Evolutionary conservation across 78 protist genomes (phyloP), one percentile per base, ranked within the genome.

Genomic region (Guillardia theta): DNA sequence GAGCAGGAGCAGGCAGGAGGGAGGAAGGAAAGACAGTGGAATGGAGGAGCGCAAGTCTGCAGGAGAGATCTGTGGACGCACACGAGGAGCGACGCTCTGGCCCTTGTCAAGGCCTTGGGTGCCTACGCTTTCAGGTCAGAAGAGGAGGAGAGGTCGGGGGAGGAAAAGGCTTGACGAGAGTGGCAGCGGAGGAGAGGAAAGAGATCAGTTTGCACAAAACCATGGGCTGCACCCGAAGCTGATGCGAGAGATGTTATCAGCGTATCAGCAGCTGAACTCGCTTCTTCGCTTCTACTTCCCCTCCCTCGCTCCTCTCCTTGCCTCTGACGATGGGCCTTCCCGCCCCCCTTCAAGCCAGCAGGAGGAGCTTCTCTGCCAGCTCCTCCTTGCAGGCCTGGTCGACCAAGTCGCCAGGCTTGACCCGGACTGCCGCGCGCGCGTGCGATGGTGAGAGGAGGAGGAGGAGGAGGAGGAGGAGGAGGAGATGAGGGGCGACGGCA

Each of bases 321-420:
- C 10, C 43, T n/a, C 10, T 19, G 9, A 8, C 43, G 12, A 41
- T n/a, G 12, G 12, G 78, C 78, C 33, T 12, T 15, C 12, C 15
- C 37, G 88, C 48, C 93, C 93, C 76, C 93, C 93, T 24, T 30
- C 93, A 5, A 54, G 76, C 64, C 37, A 6, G 70, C 93, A 88
- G 54, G 93, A 88, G 64, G 48, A 0, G 46, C 93, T 88, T 27
- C 93, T 88, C 36, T 64, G 93, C 30, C 93, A 88, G 64, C 76
- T 88, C 1, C 64, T 30, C 37, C 90, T 78, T 18, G 90, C 90
- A 19, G 90, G 90, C 15, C 90, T 78, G 24, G 90, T 78, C 1
- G 90, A 78, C 90, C 90, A 30, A 30, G 90, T 78, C 15, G 90
- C 90, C 0, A 37, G 24, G 90, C 90, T 45, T 9, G 50, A 78